These are phyloP conservation scores for Cystobasidium slooffiae DNA, from an alignment of 1,284 basidiomycete genomes.

Conservation along the genomic window DNA sequence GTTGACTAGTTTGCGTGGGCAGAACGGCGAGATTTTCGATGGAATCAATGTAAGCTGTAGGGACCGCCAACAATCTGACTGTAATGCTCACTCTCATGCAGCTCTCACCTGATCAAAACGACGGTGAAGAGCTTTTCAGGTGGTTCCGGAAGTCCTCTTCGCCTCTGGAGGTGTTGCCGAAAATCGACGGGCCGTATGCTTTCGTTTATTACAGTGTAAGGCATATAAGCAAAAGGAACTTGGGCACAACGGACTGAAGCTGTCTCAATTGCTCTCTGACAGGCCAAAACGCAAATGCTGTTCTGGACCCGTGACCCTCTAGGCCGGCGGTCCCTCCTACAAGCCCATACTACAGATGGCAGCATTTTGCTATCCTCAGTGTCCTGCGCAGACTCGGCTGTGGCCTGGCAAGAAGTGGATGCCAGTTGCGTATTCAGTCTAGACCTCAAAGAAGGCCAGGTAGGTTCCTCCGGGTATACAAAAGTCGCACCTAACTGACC, in stretches of 20 bases:
- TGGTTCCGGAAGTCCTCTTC: constrained; percentile 62
- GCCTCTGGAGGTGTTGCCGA: constrained; percentile 61
- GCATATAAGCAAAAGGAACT: background rate
- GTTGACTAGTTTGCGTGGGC: too few relatives aligned
- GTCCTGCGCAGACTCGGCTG: background rate
- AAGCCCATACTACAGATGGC: constrained; percentile 59
- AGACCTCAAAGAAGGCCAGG: constrained; percentile 17
- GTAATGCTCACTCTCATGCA: background rate
- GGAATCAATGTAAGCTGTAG: constrained; percentile 48
- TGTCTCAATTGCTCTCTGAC: background rate
- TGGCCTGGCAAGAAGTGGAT: constrained; percentile 45
- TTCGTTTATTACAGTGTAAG: constrained; percentile 77
- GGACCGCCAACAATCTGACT: background rate
- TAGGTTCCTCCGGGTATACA: constrained; percentile 4
- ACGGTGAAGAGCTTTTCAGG: constrained; percentile 71
- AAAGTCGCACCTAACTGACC: background rate
- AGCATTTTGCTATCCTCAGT: constrained; percentile 6
- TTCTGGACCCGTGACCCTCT: constrained; percentile 87
- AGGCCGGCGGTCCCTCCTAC: constrained; percentile 83
- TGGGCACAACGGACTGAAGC: background rate
- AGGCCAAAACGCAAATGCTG: constrained; percentile 62
- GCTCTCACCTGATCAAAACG: constrained; percentile 67
- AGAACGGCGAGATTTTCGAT: constrained; percentile 55
- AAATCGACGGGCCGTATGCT: constrained; percentile 88
- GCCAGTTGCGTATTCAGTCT: constrained; percentile 43